phyloP scores from a whole-genome alignment of 2,329 filamentous ascomycete genomes.

The Phialophora verrucosa region DNA sequence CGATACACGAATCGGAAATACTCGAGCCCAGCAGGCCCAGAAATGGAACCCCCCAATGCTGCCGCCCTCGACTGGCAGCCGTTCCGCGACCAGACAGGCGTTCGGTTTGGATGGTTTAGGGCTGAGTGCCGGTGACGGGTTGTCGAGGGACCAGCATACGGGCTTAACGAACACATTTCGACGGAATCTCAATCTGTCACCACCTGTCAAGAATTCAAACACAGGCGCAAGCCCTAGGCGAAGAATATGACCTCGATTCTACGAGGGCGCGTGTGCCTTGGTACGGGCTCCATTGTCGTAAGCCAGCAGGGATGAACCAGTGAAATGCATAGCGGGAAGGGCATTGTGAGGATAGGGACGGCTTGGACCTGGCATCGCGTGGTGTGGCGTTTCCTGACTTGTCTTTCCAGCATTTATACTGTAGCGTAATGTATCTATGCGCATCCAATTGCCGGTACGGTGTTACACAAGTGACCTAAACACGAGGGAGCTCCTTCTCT shows the following conservation, averaged over 20 bases:
- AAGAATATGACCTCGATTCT: not conserved
- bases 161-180: not conserved
- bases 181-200: not conserved
- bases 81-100: not conserved
- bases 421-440: not conserved
- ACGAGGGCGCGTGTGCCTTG: not conserved
- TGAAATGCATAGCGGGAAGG: conserved; percentile 2
- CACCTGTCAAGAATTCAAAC: not conserved
- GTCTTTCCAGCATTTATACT: not conserved
- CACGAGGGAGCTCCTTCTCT: not conserved
- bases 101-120: conserved; percentile 29
- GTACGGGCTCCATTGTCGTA: not conserved
- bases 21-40: not conserved
- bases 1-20: not conserved
- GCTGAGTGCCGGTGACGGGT: conserved; percentile 10
- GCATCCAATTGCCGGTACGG: not conserved
- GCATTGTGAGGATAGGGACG: not conserved
- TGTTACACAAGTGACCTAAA: not conserved
- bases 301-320: not conserved
- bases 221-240: conserved; percentile 6
- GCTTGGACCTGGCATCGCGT: conserved; percentile 3
- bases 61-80: not conserved
- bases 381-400: not conserved
- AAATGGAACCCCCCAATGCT: not conserved
- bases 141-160: not conserved